A percentile compares a stretch with the other conserved stretches of the same genome.
Conservation (phyloP, 306 rosid genomes). For the Prunus mira region DNA sequence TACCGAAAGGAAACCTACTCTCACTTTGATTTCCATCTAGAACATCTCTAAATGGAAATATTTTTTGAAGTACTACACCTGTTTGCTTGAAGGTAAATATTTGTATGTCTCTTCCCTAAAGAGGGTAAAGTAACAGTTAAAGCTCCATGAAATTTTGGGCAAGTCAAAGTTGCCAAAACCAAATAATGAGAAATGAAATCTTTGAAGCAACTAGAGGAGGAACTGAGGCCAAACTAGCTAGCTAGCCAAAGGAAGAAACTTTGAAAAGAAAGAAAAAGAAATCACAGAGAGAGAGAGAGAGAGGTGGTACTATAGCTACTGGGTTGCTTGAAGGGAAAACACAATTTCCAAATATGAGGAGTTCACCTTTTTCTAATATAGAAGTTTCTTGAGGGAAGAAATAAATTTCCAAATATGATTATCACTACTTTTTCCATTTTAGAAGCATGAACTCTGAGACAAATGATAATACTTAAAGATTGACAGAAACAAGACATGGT, state of each 20-base stretch:
- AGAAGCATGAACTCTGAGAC: conserved; percentile 37
- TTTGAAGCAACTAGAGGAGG: background rate
- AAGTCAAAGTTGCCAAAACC: conserved; percentile 2
- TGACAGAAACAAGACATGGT: conserved; percentile 77
- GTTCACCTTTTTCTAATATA: conserved; percentile 43
- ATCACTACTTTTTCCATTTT: conserved; percentile 38
- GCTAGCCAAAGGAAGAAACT: background rate
- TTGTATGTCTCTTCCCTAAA: background rate
- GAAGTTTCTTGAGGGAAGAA: conserved; percentile 66
- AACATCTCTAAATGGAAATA: background rate
- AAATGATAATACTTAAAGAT: conserved; percentile 32
- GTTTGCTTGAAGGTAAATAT: background rate
- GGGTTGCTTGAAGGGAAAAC: conserved; percentile 67
- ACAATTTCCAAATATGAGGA: conserved; percentile 38
- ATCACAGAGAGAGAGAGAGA: background rate
- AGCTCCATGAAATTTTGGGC: conserved; percentile 1
- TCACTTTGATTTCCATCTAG: background rate
- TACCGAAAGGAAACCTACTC: background rate
- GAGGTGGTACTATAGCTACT: background rate
- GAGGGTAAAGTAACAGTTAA: background rate
- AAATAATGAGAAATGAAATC: conserved; percentile 6
- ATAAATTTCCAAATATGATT: conserved; percentile 46
- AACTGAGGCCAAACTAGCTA: background rate
- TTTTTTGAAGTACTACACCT: too few species aligned
- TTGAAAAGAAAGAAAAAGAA: background rate